Conservation (phyloP, 176 grass and related monocot genomes). For the Hyparrhenia diplandra region DNA sequence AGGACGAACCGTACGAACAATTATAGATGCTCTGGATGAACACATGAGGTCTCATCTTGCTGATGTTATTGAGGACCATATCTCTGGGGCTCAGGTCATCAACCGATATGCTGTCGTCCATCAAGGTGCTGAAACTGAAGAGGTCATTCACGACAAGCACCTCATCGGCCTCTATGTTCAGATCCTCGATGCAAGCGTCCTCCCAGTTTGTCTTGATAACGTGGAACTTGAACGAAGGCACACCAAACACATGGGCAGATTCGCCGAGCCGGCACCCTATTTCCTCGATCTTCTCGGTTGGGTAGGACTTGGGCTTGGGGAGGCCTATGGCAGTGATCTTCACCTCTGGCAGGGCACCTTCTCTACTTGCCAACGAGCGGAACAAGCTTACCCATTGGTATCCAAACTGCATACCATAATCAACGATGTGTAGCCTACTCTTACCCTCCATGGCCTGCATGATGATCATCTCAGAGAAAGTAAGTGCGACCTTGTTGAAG, state of each 20-base stretch:
- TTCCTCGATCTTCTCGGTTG: constrained; percentile 20
- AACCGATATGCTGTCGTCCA: background rate
- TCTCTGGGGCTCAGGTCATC: background rate
- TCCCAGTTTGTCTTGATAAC: constrained; percentile 16
- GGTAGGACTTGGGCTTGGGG: constrained; percentile 15
- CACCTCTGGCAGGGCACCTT: background rate
- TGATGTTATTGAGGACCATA: background rate
- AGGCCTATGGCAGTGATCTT: background rate
- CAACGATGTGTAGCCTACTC: background rate
- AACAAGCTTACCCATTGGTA: background rate
- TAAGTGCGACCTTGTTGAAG: background rate
- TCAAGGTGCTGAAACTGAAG: constrained; percentile 6
- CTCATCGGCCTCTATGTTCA: constrained; percentile 19
- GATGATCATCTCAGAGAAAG: background rate
- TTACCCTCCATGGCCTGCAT: background rate
- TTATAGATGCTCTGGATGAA: background rate
- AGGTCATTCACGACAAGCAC: constrained; percentile 35
- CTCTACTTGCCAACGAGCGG: background rate
- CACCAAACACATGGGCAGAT: constrained; percentile 14
- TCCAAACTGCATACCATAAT: background rate
- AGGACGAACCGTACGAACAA: background rate
- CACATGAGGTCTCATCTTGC: background rate
- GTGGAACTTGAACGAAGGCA: constrained; percentile 34
- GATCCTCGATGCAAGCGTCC: background rate
- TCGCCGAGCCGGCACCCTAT: constrained; percentile 18